Base-by-base conservation (phyloP, 2,329 filamentous ascomycete genomes). In the Colletotrichum tanaceti region DNA sequence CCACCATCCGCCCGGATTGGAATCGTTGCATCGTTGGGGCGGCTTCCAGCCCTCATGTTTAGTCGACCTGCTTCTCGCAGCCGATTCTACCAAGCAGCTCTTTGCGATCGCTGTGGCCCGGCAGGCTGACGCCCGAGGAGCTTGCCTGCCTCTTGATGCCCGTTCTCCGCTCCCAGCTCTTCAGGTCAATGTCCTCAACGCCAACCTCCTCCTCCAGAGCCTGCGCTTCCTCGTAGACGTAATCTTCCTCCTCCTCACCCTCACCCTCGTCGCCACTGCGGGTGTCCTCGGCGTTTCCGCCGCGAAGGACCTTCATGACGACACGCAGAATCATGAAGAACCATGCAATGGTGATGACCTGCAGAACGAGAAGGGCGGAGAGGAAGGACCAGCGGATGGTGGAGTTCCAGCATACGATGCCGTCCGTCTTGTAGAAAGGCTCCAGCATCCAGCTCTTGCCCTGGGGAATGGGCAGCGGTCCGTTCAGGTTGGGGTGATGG, bases 321-420 rank as follows among this genome's bases (percentile, higher is more conserved):
- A 99, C 92, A 65, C 90, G 89, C 46, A 94, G 80, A 73, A 98
- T 97, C 89, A 97, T 92, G 71, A 84, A 86, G 76, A 98, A 97
- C 96, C 96, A 98, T 70, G 92, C 85, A 43, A 97, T 82, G 39
- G 92, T 94, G 61, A 99, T 86, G 24, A 85, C 83, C 79, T 98
- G 94, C 24, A 99, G 85, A 44, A 90, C 86, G 14, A 97, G 83
- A 3, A 99, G 88, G 46, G 93, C 86, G 11, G 86, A 84, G 18
- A 98, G 83, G 82, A 98, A 98, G 14, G 85, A 84, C 86, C 88
- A 92, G 74, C 91, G 90, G 74, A 98, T 88, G 13, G 84, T 86
- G 24, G 89, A 79, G 73, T 92, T 93, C 85, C 90, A 97, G 84
- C 94, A 97, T 54, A 98, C 87, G 1, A 88, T 83, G 20, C 93